Evolutionary conservation across 495 filamentous ascomycete species (phyloP), one percentile per base, ranked within the genome.

Genomic region (Penicillium samsonianum): DNA sequence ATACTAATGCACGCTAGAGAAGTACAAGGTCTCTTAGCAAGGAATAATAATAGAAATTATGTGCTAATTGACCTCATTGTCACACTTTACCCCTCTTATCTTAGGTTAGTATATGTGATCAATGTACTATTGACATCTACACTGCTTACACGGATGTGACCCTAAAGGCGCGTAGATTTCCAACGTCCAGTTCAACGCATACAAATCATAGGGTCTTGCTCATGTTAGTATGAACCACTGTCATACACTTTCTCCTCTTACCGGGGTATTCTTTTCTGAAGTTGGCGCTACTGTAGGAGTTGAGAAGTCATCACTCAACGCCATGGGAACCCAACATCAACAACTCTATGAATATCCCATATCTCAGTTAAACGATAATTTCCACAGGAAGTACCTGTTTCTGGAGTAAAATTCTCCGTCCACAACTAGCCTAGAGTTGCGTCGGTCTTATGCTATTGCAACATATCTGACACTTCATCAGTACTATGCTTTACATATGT

Each of bases 11-110:
- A 55, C 42, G 7, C 43, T 47, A 55, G 26, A 45, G 28, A 22
- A 25, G 11, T 22, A 46, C 41, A n/a, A n/a, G 22, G 17, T 28
- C 14, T 17, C 40, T 50, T 35, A 50, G 14, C n/a, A 19, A 33
- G 11, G 19, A 35, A 25, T 37, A 55, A 55, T 55, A 16, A 55
- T 55, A 55, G 53, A 55, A 55, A 55, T 35, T 25, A 1, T 12
- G 9, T 16, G 26, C 20, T 55, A 55, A 55, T 55, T 55, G 53
- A 46, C 42, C 22, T 26, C 30, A 44, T 30, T 16, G 19, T 23
- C 42, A 55, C 41, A 55, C 25, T 38, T 23, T 33, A 0, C 30
- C n/a, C 6, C 9, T 50, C 19, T 41, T 4, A 41, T 26, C 22
- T 25, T 6, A 5, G n/a, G n/a, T n/a, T n/a, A n/a, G n/a, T n/a